Evolutionary conservation across 306 rosid species (phyloP).

Genomic region (Fragaria ananassa): DNA sequence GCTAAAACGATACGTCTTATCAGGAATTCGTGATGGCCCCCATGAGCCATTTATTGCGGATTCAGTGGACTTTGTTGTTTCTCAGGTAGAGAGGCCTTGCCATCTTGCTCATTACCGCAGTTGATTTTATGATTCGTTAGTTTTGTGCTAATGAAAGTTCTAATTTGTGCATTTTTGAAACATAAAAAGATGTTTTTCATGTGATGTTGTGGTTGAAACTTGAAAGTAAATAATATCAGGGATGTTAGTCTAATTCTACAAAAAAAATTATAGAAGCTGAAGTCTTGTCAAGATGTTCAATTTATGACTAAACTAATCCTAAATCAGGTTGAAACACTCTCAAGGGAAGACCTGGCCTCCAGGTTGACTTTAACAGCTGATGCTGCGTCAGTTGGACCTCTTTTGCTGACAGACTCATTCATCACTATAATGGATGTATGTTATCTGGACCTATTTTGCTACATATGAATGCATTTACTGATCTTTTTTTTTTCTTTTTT

Average conservation of each 20-base stretch:
- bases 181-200: no score
- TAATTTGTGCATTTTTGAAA: no score
- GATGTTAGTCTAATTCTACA: background rate
- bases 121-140: no score
- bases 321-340: constrained; percentile 86
- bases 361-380: constrained; percentile 88
- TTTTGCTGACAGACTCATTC: constrained; percentile 76
- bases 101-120: constrained; percentile 16
- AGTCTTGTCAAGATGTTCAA: background rate
- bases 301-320: constrained; percentile 5
- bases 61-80: constrained; percentile 97
- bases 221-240: background rate
- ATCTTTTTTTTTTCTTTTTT: background rate
- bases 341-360: constrained; percentile 90
- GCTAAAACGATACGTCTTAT: constrained; percentile 90
- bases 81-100: constrained; percentile 65
- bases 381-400: constrained; percentile 80
- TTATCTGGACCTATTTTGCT: constrained; percentile 27
- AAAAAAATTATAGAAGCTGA: background rate
- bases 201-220: no score
- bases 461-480: constrained; percentile 8
- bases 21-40: constrained; percentile 98
- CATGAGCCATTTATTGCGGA: constrained; percentile 99
- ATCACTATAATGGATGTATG: constrained; percentile 97
- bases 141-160: no score